Percentiles rank a stretch among this genome's conserved stretches.
phyloP scores from a whole-genome alignment of 352 stramenopile genomes.

The Globisporangium spinosum region DNA sequence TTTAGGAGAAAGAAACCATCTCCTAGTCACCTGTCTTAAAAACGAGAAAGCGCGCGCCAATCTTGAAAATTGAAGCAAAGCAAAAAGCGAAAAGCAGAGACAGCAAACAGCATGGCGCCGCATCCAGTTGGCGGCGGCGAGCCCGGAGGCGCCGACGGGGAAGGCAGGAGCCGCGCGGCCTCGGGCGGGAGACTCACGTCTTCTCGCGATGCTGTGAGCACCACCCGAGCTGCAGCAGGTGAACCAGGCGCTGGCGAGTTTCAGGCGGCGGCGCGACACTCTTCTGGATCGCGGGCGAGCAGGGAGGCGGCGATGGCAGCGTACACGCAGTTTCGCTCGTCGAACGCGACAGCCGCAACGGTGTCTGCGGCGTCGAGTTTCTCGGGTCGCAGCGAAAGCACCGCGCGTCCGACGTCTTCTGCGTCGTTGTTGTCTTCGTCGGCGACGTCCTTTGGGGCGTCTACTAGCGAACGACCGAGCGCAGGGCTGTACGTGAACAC shows the following conservation, averaged over 20 bases:
- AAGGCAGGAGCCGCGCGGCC: neutral
- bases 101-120: neutral
- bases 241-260: neutral
- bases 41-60: conserved; percentile 3
- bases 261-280: neutral
- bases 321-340: conserved; percentile 17
- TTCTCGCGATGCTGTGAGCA: neutral
- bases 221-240: neutral
- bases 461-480: neutral
- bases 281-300: conserved; percentile 7
- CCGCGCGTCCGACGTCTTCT: neutral
- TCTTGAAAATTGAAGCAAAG: conserved; percentile 6
- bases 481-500: conserved; percentile 15
- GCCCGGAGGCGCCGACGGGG: neutral
- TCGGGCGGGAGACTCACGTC: neutral
- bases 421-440: conserved; percentile 5
- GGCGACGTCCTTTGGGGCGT: conserved; percentile 1
- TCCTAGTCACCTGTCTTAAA: neutral
- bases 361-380: conserved; percentile 9
- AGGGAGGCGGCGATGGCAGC: conserved; percentile 14
- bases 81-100: neutral
- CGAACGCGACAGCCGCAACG: conserved; percentile 9
- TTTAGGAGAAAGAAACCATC: too few relatives aligned
- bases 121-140: conserved; percentile 8
- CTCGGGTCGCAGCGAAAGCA: conserved; percentile 3